Percentiles rank a stretch among this genome's conserved stretches.
phyloP scores from a whole-genome alignment of 768 basidiomycete species.

The Pleurotus tuber-regium region DNA sequence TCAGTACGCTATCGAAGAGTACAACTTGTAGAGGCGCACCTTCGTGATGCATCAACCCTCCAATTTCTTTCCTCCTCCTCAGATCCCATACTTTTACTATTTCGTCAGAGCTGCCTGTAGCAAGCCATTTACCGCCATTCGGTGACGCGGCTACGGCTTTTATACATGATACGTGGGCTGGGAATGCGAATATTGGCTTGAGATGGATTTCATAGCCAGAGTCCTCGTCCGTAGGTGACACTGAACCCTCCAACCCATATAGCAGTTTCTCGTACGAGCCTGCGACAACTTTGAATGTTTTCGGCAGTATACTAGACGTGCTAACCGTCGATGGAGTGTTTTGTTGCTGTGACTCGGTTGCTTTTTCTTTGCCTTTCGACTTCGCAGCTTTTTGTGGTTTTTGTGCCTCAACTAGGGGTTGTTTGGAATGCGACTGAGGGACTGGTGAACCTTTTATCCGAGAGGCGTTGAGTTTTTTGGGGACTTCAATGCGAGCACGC shows the following conservation, averaged over 20 bases:
- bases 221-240: constrained; percentile 30
- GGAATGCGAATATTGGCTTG: constrained; percentile 91
- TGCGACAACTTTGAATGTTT: constrained; percentile 80
- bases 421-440: constrained; percentile 20
- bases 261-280: constrained; percentile 97
- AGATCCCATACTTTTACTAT: constrained; percentile 98
- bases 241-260: constrained; percentile 79
- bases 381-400: constrained; percentile 16
- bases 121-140: constrained; percentile 92
- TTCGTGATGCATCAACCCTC: constrained; percentile 92
- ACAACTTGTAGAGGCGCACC: constrained; percentile 44
- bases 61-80: constrained; percentile 86
- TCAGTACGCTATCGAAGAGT: neutral
- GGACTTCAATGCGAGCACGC: constrained; percentile 12
- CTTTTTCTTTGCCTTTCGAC: constrained; percentile 24
- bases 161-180: constrained; percentile 92
- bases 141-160: constrained; percentile 89
- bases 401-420: neutral
- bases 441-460: constrained; percentile 20
- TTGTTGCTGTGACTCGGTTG: neutral
- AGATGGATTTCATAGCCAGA: constrained; percentile 38
- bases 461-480: constrained; percentile 12
- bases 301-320: constrained; percentile 33
- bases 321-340: constrained; percentile 6
- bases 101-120: constrained; percentile 94